Conservation (phyloP, 2,329 filamentous ascomycete species). For the Laburnicola sp. region DNA sequence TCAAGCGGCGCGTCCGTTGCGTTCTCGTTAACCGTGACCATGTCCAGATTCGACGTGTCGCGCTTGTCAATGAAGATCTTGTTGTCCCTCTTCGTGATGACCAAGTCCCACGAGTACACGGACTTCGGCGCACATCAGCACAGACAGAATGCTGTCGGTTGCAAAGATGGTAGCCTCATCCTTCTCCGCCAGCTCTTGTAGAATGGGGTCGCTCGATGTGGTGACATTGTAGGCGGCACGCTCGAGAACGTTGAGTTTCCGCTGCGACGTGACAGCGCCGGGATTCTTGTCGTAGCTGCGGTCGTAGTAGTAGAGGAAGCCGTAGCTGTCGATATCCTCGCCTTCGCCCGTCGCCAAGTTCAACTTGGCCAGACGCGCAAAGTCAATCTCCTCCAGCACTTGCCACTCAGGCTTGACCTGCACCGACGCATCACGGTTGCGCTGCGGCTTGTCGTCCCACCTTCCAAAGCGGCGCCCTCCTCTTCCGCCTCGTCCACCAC, state of each 20-base stretch:
- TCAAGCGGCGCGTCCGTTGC: slow-evolving; percentile 93
- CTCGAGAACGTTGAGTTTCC: slow-evolving; percentile 84
- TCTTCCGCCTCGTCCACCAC: slow-evolving; percentile 68
- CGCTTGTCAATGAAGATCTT: slow-evolving; percentile 99
- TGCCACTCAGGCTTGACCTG: slow-evolving; percentile 96
- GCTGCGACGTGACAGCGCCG: slow-evolving; percentile 79
- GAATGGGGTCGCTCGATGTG: slow-evolving; percentile 91
- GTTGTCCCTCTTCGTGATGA: slow-evolving; percentile 89
- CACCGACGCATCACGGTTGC: slow-evolving; percentile 93
- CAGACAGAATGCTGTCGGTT: slow-evolving; percentile 94
- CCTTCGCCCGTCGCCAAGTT: slow-evolving; percentile 94
- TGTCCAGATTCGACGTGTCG: slow-evolving; percentile 89
- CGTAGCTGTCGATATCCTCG: slow-evolving; percentile 92
- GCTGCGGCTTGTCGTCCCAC: slow-evolving; percentile 98
- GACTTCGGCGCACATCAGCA: slow-evolving; percentile 99
- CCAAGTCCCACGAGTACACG: slow-evolving; percentile 97
- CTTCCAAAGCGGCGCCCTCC: slow-evolving; percentile 90
- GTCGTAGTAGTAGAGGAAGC: slow-evolving; percentile 99
- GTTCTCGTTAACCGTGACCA: slow-evolving; percentile 99
- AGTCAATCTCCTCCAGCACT: slow-evolving; percentile 97
- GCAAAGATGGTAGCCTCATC: slow-evolving; percentile 96
- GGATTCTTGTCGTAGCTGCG: slow-evolving; percentile 91
- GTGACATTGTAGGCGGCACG: slow-evolving; percentile 98
- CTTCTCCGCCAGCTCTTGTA: slow-evolving; percentile 95
- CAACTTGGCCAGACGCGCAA: slow-evolving; percentile 90